Percentiles rank a stretch among this genome's conserved stretches.
phyloP scores from a whole-genome alignment of 2,329 filamentous ascomycete genomes.

The Golovinomyces cichoracearum region DNA sequence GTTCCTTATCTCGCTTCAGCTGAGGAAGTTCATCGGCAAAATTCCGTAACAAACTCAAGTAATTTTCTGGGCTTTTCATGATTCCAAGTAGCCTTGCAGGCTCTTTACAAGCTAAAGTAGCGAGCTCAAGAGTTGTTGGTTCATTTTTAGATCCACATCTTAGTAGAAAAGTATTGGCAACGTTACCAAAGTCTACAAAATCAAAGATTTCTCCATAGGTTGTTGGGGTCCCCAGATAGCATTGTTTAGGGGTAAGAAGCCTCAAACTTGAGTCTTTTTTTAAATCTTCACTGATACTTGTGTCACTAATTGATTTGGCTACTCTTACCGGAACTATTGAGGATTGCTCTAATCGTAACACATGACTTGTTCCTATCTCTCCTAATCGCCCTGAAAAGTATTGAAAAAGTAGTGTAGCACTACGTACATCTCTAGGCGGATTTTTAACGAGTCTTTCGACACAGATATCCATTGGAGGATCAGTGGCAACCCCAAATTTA shows the following conservation, averaged over 20 bases:
- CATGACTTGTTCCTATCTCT: constrained; percentile 39
- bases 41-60: constrained; percentile 55
- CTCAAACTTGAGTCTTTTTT: constrained; percentile 16
- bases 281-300: constrained; percentile 18
- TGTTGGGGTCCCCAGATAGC: constrained; percentile 48
- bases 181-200: constrained; percentile 76
- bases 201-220: constrained; percentile 79
- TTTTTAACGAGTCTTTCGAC: constrained; percentile 43
- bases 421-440: constrained; percentile 39
- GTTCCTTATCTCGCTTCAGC: constrained; percentile 51
- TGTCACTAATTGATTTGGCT: constrained; percentile 10
- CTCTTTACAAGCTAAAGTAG: constrained; percentile 56
- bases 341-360: constrained; percentile 34
- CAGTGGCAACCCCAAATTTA: constrained; percentile 62
- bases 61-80: constrained; percentile 61
- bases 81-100: constrained; percentile 58
- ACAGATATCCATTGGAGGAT: constrained; percentile 57
- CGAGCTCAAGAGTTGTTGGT: constrained; percentile 66
- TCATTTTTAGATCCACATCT: constrained; percentile 78
- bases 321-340: constrained; percentile 43
- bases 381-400: constrained; percentile 59
- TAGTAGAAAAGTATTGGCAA: constrained; percentile 70
- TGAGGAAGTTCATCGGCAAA: constrained; percentile 45
- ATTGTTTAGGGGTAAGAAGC: constrained; percentile 42
- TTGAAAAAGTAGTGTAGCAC: constrained; percentile 48